Evolutionary conservation across 805 yeast species (phyloP), one percentile per base, ranked within the genome.

Genomic region (Starmerella bombicola): DNA sequence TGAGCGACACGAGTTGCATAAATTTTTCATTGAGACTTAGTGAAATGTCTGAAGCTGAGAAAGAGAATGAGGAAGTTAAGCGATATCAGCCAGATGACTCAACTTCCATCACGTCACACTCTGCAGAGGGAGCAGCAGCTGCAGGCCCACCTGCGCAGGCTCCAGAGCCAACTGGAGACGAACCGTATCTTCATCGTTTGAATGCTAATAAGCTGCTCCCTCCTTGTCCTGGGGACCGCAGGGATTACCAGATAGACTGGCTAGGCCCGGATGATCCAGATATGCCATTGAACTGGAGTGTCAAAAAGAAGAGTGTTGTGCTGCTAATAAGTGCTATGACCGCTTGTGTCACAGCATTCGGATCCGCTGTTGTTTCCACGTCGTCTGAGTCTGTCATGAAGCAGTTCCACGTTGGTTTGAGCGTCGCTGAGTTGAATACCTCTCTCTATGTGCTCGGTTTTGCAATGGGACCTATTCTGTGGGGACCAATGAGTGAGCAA

Each of bases 401-500:
- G 34, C 61, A 68, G 29, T 85, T 61, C 60, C 71, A 71, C 44
- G 76, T 86, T 35, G 77, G 80, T 28, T 43, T 54, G 4, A 79
- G 74, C 10, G 85, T 76, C 15, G 78, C 79, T 9, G 70, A 81
- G 17, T 67, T 88, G 34, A 80, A 83, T 43, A 69, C 83, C 6
- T 74, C 95, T 0, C 66, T 85, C 16, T 86, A 73, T 54, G 95
- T 86, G 12, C 60, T 83, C 31, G 97, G 96, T 7, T 86, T 85
- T 60, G 95, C 95, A 1, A 69, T 83, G 1, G 95, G 95, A 18
- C 96, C 97, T 3, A 66, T 85, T 37, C 54, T 82, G 31, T 85
- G 91, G 83, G 95, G 91, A 24, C 94, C 94, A 4, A 58, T 80
- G 26, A 77, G 85, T 15, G 94, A 83, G 59, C 55, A 78, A 25